Conservation (phyloP, 257 asterid species). For the Solanum rostratum region DNA sequence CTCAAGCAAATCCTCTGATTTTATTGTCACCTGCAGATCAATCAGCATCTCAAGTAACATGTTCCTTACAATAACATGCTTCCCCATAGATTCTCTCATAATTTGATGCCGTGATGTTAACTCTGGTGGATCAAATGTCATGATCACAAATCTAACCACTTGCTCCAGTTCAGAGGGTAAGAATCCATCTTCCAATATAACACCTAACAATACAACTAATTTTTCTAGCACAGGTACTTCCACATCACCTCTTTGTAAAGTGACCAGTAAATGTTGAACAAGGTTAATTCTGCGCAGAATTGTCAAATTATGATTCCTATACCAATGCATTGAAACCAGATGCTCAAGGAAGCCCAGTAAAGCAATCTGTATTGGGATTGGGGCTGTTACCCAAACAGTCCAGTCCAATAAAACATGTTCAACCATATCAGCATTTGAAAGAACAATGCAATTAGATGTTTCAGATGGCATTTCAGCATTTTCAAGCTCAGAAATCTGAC, state of each 20-base stretch:
- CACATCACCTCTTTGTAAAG: slow-evolving; percentile 97
- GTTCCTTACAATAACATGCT: slow-evolving; percentile 94
- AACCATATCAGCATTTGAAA: slow-evolving; percentile 97
- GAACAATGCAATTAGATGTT: slow-evolving; percentile 91
- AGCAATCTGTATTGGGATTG: slow-evolving; percentile 76
- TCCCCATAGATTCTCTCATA: slow-evolving; percentile 85
- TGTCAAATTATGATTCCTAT: slow-evolving; percentile 93
- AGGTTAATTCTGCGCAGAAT: slow-evolving; percentile 92
- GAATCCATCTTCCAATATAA: slow-evolving; percentile 93
- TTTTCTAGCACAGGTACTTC: slow-evolving; percentile 95
- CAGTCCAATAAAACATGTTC: slow-evolving; percentile 98
- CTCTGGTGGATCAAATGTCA: slow-evolving; percentile 97
- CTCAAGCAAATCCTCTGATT: slow-evolving; percentile 92
- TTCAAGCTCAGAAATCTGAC: slow-evolving; percentile 88
- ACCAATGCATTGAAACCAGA: slow-evolving; percentile 99
- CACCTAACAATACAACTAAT: slow-evolving; percentile 82
- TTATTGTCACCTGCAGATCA: slow-evolving; percentile 94
- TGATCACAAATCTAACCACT: slow-evolving; percentile 89
- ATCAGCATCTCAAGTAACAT: slow-evolving; percentile 98
- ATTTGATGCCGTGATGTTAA: slow-evolving; percentile 52
- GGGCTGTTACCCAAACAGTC: slow-evolving; percentile 95
- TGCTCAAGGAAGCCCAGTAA: slow-evolving; percentile 95
- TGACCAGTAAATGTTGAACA: slow-evolving; percentile 92
- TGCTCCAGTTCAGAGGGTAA: slow-evolving; percentile 94
- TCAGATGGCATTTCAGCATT: slow-evolving; percentile 60